phyloP scores from a whole-genome alignment of 1,284 basidiomycete species.

The Apiotrichum sp. region DNA sequence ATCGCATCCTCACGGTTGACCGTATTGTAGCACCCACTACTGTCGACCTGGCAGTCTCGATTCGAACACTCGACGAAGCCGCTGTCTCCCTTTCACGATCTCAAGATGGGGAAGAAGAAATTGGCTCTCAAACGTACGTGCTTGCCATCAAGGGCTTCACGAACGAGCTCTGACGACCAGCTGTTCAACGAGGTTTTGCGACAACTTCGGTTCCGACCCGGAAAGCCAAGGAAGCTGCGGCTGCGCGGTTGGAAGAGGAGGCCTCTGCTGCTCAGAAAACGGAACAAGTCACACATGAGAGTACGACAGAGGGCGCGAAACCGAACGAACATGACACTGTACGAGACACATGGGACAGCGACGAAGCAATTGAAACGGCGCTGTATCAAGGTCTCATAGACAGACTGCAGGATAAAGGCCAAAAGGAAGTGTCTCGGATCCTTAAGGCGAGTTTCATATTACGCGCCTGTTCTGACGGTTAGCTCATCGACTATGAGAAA shows the following conservation, averaged over 20 bases:
- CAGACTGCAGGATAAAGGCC: slow-evolving; percentile 75
- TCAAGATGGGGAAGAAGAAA: slow-evolving; percentile 82
- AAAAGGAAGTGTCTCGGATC: slow-evolving; percentile 75
- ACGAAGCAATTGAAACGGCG: slow-evolving; percentile 25
- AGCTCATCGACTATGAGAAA: slow-evolving; percentile 80
- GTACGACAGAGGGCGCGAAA: background rate
- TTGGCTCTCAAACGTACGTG: slow-evolving; percentile 67
- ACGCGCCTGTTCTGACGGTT: background rate
- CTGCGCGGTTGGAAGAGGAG: slow-evolving; percentile 40
- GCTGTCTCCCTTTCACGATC: background rate
- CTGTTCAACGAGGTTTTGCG: slow-evolving; percentile 60
- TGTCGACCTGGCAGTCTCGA: too few species aligned
- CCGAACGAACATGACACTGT: background rate
- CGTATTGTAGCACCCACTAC: too few species aligned
- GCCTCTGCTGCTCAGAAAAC: slow-evolving; percentile 8
- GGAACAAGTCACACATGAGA: background rate
- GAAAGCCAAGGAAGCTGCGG: slow-evolving; percentile 55
- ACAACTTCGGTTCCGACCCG: slow-evolving; percentile 73
- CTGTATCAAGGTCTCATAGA: slow-evolving; percentile 57
- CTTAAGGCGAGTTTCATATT: slow-evolving; percentile 50
- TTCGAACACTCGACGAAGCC: background rate
- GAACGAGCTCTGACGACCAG: slow-evolving; percentile 6
- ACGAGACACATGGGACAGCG: slow-evolving; percentile 33
- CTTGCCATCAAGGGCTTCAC: slow-evolving; percentile 15
- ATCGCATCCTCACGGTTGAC: too few species aligned